phyloP scores from a whole-genome alignment of 208 protist genomes.

The Acanthamoeba culbertsoni region DNA sequence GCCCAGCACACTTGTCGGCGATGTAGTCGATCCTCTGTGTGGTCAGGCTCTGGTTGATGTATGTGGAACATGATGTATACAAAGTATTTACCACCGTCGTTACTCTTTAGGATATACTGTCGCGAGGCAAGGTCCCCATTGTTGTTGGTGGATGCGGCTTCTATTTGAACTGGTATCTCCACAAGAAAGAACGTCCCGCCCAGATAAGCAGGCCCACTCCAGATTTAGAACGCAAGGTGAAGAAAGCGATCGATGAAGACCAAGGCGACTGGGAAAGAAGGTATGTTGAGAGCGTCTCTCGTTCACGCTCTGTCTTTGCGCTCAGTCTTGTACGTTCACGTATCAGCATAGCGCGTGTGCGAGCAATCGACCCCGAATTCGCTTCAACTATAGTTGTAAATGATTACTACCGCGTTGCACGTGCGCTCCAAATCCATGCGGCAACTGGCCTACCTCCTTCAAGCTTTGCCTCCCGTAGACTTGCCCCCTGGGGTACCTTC shows the following conservation, averaged over 20 bases:
- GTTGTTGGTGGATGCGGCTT: background rate
- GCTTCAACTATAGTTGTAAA: background rate
- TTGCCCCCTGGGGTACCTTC: background rate
- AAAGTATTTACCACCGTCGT: too few relatives aligned
- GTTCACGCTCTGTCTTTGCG: background rate
- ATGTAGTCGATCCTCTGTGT: too few relatives aligned
- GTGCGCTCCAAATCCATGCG: background rate
- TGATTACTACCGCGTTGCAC: background rate
- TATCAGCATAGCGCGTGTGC: background rate
- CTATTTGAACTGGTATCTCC: conserved; percentile 15
- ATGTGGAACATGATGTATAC: too few relatives aligned
- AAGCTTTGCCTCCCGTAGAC: background rate
- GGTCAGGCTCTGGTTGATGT: too few relatives aligned
- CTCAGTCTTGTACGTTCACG: background rate
- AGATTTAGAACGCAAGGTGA: background rate
- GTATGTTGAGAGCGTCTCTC: background rate
- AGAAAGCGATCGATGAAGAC: background rate
- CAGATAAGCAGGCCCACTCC: background rate
- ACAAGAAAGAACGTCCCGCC: background rate
- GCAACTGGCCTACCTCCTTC: background rate
- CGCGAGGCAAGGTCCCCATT: background rate
- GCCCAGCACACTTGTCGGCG: too few relatives aligned
- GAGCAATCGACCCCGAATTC: background rate
- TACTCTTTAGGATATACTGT: background rate
- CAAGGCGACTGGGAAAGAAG: background rate